Percentiles rank a stretch among this genome's conserved stretches.
These are phyloP conservation scores for Paramecium caudatum DNA, from an alignment of 73 alveolate genomes.

Conservation along the genomic window DNA sequence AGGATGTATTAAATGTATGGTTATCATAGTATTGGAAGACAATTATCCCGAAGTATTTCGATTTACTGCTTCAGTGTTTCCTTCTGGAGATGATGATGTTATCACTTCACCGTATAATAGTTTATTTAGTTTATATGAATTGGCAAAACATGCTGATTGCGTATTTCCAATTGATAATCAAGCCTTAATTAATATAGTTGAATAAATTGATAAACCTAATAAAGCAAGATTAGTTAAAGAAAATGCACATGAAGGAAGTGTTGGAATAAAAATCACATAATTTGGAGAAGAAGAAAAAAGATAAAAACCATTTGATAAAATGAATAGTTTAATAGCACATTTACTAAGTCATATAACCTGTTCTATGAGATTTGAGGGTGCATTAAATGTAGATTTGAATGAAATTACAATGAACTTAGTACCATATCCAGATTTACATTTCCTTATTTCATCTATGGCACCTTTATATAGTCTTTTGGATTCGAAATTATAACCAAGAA, in stretches of 20 bases:
- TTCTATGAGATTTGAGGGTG: conserved; percentile 99
- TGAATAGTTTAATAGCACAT: conserved; percentile 98
- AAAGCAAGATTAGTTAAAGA: conserved; percentile 79
- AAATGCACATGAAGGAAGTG: conserved; percentile 76
- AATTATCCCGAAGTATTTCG: conserved; percentile 96
- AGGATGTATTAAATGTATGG: conserved; percentile 58
- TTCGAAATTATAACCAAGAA: conserved; percentile 96
- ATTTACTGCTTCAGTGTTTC: conserved; percentile 99
- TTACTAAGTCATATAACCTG: conserved; percentile 98
- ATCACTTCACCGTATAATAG: conserved; percentile 99
- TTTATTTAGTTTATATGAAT: conserved; percentile 96
- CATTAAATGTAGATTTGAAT: conserved; percentile 98
- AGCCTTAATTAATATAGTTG: conserved; percentile 94
- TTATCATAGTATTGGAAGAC: conserved; percentile 86
- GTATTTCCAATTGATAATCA: conserved; percentile 92
- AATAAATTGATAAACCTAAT: conserved; percentile 86
- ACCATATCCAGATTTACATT: conserved; percentile 99
- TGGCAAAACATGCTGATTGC: conserved; percentile 92
- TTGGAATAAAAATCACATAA: conserved; percentile 70
- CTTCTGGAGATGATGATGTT: conserved; percentile 99
- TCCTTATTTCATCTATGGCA: conserved; percentile 95
- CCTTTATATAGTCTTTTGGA: conserved; percentile 97
- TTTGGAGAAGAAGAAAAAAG: conserved; percentile 76
- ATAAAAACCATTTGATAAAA: conserved; percentile 97
- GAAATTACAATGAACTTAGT: conserved; percentile 99